A percentile compares a stretch with the other conserved stretches of the same genome.
These are phyloP conservation scores for Suillus subalutaceus DNA, from an alignment of 768 basidiomycete genomes.

Conservation along the genomic window DNA sequence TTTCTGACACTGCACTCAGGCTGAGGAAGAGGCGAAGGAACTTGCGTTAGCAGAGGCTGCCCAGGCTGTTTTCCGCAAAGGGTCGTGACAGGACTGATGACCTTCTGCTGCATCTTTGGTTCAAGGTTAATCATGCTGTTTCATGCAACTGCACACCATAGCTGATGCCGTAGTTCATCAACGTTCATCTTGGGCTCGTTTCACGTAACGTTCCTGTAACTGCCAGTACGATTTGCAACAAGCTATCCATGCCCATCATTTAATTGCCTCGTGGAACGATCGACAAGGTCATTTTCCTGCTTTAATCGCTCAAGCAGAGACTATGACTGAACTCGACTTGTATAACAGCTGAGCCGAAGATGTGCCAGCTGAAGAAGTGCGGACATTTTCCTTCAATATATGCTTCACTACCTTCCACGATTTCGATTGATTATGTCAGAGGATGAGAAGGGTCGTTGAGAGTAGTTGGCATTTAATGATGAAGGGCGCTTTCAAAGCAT, in stretches of 20 bases:
- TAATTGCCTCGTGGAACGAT: background rate
- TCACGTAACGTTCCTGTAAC: background rate
- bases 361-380: background rate
- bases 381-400: background rate
- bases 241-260: background rate
- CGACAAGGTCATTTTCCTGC: background rate
- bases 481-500: background rate
- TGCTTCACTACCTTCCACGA: background rate
- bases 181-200: background rate
- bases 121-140: background rate
- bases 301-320: too few relatives aligned
- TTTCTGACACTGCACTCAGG: constrained; percentile 18
- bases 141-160: background rate
- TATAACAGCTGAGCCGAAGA: too few relatives aligned
- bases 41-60: constrained; percentile 34
- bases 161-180: background rate
- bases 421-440: too few relatives aligned
- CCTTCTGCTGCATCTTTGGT: background rate
- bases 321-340: background rate
- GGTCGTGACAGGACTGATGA: constrained; percentile 11
- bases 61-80: constrained; percentile 26
- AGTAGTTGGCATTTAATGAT: too few relatives aligned
- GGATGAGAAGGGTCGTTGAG: background rate
- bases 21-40: constrained; percentile 31
- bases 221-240: background rate